phyloP scores from a whole-genome alignment of 345 rosid species.

The Camelina laxa region DNA sequence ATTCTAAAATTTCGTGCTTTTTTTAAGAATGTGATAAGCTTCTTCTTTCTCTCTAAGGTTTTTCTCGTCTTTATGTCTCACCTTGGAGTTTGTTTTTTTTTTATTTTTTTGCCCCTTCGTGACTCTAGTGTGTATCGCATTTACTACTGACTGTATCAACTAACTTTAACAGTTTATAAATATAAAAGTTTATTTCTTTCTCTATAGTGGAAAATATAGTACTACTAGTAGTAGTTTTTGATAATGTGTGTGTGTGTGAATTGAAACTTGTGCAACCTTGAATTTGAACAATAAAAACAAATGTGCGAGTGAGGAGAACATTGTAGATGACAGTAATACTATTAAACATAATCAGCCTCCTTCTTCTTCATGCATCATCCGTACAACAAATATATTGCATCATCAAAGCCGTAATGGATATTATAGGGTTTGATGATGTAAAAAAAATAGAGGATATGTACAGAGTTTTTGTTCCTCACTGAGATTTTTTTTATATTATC shows the following conservation, averaged over 20 bases:
- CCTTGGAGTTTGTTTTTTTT: not conserved
- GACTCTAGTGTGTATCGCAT: conserved; percentile 4
- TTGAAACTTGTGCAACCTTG: conserved; percentile 26
- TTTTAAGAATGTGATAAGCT: conserved; percentile 26
- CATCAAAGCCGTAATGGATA: not conserved
- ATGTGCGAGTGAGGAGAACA: not conserved
- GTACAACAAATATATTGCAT: not conserved
- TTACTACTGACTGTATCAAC: not conserved
- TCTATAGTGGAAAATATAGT: no score
- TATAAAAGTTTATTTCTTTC: not conserved
- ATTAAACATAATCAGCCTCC: not conserved
- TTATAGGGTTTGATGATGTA: no score
- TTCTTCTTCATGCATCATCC: not conserved
- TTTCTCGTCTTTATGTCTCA: conserved; percentile 1
- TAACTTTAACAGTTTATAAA: not conserved
- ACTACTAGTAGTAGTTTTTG: no score
- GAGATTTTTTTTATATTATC: not conserved
- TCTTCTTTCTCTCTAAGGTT: not conserved
- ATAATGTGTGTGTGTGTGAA: not conserved
- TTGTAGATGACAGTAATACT: not conserved
- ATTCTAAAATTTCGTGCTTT: conserved; percentile 22
- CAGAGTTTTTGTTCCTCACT: not conserved
- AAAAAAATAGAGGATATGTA: no score
- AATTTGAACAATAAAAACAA: not conserved
- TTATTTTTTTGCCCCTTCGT: conserved; percentile 14